Percentiles rank a stretch among this genome's conserved stretches.
Conservation (phyloP, 78 protist species). For the Dictyostelium purpureum region DNA sequence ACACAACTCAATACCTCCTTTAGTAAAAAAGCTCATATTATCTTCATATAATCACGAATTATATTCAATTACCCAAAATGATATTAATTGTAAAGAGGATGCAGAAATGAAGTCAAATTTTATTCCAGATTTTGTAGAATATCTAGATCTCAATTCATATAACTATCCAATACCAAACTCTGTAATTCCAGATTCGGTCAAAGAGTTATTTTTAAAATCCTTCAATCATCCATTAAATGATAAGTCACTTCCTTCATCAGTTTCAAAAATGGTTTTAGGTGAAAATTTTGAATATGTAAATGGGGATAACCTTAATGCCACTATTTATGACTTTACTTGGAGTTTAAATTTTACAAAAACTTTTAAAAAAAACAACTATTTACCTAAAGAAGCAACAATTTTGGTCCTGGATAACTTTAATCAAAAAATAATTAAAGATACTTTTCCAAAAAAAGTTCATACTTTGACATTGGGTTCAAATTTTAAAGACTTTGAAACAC, state of each 20-base stretch:
- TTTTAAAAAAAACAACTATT: no score
- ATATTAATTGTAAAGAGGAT: no score
- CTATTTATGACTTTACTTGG: background rate
- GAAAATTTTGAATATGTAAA: background rate
- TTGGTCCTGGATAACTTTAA: background rate
- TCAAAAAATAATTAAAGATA: no score
- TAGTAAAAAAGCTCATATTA: no score
- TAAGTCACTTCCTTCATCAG: background rate
- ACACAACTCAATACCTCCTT: no score
- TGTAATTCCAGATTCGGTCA: background rate
- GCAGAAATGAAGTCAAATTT: no score
- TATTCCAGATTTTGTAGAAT: no score
- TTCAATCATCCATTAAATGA: background rate
- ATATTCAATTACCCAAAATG: no score
- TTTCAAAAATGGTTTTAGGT: background rate
- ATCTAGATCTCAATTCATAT: no score
- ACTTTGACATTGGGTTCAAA: background rate
- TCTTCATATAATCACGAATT: no score
- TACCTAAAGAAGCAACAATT: background rate
- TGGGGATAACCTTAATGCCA: background rate
- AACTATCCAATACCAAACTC: background rate
- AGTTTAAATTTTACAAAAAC: background rate
- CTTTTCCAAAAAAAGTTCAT: background rate
- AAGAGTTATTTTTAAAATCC: background rate
- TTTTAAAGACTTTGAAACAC: background rate